Evolutionary conservation across 2,329 filamentous ascomycete species (phyloP), one percentile per base, ranked within the genome.

Genomic region (Didymella lethalis): DNA sequence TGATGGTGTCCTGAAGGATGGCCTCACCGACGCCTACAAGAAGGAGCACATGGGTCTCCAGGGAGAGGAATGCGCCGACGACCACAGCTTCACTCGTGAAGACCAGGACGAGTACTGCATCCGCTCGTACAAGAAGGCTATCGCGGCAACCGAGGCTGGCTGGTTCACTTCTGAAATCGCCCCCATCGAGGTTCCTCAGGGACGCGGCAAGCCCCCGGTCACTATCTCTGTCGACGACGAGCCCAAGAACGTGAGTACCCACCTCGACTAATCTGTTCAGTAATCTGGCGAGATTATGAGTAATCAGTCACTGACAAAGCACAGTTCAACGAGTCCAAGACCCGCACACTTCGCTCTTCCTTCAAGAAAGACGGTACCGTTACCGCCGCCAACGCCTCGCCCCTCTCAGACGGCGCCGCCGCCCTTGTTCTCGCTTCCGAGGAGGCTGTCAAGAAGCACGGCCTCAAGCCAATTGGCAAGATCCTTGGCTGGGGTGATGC

Each of bases 401-500:
- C 95, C 51, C 87, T 99, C 73, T 97, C 96, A 76, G 95, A 99
- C 77, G 95, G 95, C 67, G 94, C 93, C 53, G 90, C 93, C 23
- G 95, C 95, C 59, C 83, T 98, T 61, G 91, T 99, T 60, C 90
- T 99, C 65, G 92, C 96, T 70, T 97, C 93, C 41, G 94, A 97
- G 83, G 90, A 90, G 60, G 96, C 96, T 81, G 84, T 99, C 73
- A 93, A 97, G 84, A 89, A 95, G 81, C 89, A 97, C 67, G 88
- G 88, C 73, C 84, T 98, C 66, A 97, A 91, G 80, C 95, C 95
- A 57, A 85, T 99, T 64, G 95, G 92, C 75, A 97, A 96, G 86
- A 98, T 99, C 74, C 89, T 95, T 62, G 95, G 95, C 72, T 99
- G 95, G 95, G 95, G 89, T 70, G 95, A 99, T 75, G 94, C 95